These are phyloP conservation scores for Dianthus caryophyllus DNA, from an alignment of 148 eudicot species.

Conservation along the genomic window DNA sequence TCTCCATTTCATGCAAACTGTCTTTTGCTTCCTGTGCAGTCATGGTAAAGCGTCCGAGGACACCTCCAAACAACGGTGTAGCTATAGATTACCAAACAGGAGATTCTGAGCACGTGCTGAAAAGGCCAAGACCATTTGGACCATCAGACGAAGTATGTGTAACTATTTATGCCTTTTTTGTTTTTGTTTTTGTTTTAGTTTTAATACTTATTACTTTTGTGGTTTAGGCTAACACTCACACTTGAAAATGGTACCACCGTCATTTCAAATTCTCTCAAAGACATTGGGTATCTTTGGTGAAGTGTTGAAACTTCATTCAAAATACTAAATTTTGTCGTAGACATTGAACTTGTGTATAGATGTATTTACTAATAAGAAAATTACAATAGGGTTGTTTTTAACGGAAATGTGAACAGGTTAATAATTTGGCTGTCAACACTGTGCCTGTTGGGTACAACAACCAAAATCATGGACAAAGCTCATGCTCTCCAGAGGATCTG, in stretches of 20 bases:
- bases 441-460: slow-evolving; percentile 54
- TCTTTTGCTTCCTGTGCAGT: slow-evolving; percentile 25
- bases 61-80: slow-evolving; percentile 56
- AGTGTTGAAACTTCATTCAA: too few relatives aligned
- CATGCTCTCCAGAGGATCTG: slow-evolving; percentile 73
- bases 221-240: not conserved
- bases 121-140: slow-evolving; percentile 70
- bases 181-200: too few relatives aligned
- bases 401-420: slow-evolving; percentile 43
- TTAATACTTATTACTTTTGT: not conserved
- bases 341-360: not conserved
- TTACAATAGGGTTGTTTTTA: slow-evolving; percentile 18
- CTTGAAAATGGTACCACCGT: not conserved
- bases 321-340: not conserved
- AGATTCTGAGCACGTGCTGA: slow-evolving; percentile 73
- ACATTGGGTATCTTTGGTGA: too few relatives aligned
- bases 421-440: slow-evolving; percentile 62
- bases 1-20: slow-evolving; percentile 11
- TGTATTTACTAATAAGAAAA: not conserved
- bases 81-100: slow-evolving; percentile 77
- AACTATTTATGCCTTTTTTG: slow-evolving; percentile 16
- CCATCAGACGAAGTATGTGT: slow-evolving; percentile 59
- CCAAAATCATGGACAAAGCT: slow-evolving; percentile 69
- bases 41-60: slow-evolving; percentile 64
- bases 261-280: not conserved